These are phyloP conservation scores for Pyricularia grisea DNA, from an alignment of 2,329 filamentous ascomycete species.

Conservation along the genomic window DNA sequence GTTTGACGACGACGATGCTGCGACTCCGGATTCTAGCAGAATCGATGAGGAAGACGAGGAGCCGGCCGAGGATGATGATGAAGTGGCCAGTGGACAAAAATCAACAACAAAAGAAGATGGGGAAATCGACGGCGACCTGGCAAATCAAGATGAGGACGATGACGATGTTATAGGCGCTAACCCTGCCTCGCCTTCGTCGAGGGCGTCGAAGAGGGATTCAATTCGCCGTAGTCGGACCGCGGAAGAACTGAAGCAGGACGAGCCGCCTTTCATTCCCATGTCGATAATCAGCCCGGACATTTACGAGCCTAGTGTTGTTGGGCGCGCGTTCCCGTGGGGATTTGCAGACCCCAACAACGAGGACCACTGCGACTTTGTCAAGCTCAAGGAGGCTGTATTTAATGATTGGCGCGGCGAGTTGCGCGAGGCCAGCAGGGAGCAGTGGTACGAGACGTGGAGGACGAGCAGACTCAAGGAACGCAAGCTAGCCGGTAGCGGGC, in stretches of 20 bases:
- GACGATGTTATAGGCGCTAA: slow-evolving; percentile 18
- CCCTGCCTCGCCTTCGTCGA: slow-evolving; percentile 23
- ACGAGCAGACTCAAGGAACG: slow-evolving; percentile 56
- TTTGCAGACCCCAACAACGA: slow-evolving; percentile 89
- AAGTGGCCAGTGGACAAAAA: slow-evolving; percentile 7
- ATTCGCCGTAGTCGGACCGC: slow-evolving; percentile 35
- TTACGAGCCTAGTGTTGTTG: slow-evolving; percentile 71
- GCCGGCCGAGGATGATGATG: slow-evolving; percentile 20
- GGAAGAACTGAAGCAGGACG: slow-evolving; percentile 36
- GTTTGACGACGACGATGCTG: slow-evolving; percentile 62
- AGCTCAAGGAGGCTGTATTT: slow-evolving; percentile 86
- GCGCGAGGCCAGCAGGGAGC: slow-evolving; percentile 78
- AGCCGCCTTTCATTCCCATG: slow-evolving; percentile 68
- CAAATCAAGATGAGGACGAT: slow-evolving; percentile 16
- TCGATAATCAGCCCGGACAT: slow-evolving; percentile 91
- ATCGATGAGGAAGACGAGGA: slow-evolving; percentile 48
- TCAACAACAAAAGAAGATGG: slow-evolving; percentile 10
- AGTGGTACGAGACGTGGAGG: slow-evolving; percentile 96
- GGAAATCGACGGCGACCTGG: slow-evolving; percentile 17
- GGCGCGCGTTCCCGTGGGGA: slow-evolving; percentile 91
- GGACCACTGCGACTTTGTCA: slow-evolving; percentile 87
- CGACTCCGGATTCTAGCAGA: slow-evolving; percentile 35
- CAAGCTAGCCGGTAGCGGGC: slow-evolving; percentile 15
- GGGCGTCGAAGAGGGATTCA: slow-evolving; percentile 35
- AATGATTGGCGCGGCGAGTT: slow-evolving; percentile 87